A percentile compares a stretch with the other conserved stretches of the same genome.
These are phyloP conservation scores for Chiua virens DNA, from an alignment of 768 basidiomycete species.

Conservation along the genomic window DNA sequence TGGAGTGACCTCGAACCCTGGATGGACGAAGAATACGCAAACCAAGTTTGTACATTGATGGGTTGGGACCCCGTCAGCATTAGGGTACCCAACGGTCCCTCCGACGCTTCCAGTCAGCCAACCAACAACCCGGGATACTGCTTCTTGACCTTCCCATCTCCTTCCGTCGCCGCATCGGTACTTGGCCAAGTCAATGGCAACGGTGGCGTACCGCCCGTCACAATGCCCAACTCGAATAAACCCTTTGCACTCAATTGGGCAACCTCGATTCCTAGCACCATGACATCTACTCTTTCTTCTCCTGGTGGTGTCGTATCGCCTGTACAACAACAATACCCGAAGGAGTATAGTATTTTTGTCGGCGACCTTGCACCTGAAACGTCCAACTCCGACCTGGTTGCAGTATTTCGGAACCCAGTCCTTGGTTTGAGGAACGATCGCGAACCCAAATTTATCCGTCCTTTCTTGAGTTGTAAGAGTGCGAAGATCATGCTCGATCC, in stretches of 20 bases:
- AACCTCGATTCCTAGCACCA: constrained; percentile 38
- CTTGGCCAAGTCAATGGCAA: constrained; percentile 62
- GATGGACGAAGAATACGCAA: constrained; percentile 97
- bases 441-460: constrained; percentile 84
- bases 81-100: constrained; percentile 65
- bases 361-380: constrained; percentile 92
- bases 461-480: constrained; percentile 90
- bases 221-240: constrained; percentile 86
- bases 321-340: constrained; percentile 60
- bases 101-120: constrained; percentile 60
- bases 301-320: constrained; percentile 27
- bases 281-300: constrained; percentile 32
- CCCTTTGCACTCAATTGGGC: constrained; percentile 87
- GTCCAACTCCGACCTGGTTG: constrained; percentile 93
- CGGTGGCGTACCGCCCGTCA: constrained; percentile 42
- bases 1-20: constrained; percentile 91
- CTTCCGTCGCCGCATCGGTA: constrained; percentile 66
- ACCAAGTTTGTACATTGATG: constrained; percentile 84
- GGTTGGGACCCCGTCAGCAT: constrained; percentile 79
- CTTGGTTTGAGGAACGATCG: constrained; percentile 82
- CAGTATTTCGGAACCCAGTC: constrained; percentile 88
- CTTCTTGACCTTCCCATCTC: constrained; percentile 81
- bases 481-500: constrained; percentile 96
- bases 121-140: constrained; percentile 87
- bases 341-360: constrained; percentile 93